phyloP scores from a whole-genome alignment of 2,329 filamentous ascomycete species.

The Colletotrichum karsti region DNA sequence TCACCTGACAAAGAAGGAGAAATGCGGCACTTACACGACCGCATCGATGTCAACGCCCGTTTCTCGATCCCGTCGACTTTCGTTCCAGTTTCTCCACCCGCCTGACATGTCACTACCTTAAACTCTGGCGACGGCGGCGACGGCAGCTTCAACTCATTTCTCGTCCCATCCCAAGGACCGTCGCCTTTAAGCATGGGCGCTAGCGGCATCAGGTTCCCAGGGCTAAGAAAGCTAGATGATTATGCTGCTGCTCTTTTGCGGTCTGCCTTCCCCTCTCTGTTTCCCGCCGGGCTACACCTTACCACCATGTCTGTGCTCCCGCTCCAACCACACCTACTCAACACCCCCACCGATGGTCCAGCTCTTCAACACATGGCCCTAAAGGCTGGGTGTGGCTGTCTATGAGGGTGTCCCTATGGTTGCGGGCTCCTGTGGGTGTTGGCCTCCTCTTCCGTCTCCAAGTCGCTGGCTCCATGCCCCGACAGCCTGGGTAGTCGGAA shows the following conservation, averaged over 20 bases:
- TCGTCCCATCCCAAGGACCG: conserved; percentile 25
- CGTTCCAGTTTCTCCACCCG: conserved; percentile 12
- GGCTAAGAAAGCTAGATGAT: conserved; percentile 29
- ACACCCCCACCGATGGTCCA: background rate
- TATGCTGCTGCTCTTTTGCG: background rate
- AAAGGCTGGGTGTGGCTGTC: conserved; percentile 12
- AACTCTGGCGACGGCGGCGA: conserved; percentile 1
- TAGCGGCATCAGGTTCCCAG: conserved; percentile 25
- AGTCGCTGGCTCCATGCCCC: conserved; percentile 20
- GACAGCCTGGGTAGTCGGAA: conserved; percentile 22
- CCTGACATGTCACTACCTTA: conserved; percentile 19
- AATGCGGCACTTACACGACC: background rate
- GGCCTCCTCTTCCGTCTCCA: conserved; percentile 6
- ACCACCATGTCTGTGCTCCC: conserved; percentile 23
- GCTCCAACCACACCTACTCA: conserved; percentile 18
- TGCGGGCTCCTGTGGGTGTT: conserved; percentile 9
- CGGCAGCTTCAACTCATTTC: conserved; percentile 22
- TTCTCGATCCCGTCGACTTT: conserved; percentile 17
- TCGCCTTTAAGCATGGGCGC: conserved; percentile 19
- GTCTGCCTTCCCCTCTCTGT: background rate
- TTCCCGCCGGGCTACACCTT: conserved; percentile 7
- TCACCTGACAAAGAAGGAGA: too few species aligned
- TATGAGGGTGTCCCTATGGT: background rate
- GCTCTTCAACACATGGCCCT: conserved; percentile 34
- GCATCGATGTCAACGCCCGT: conserved; percentile 7